Evolutionary conservation across 495 filamentous ascomycete genomes (phyloP).

Genomic region (Lineolata rhizophorae): DNA sequence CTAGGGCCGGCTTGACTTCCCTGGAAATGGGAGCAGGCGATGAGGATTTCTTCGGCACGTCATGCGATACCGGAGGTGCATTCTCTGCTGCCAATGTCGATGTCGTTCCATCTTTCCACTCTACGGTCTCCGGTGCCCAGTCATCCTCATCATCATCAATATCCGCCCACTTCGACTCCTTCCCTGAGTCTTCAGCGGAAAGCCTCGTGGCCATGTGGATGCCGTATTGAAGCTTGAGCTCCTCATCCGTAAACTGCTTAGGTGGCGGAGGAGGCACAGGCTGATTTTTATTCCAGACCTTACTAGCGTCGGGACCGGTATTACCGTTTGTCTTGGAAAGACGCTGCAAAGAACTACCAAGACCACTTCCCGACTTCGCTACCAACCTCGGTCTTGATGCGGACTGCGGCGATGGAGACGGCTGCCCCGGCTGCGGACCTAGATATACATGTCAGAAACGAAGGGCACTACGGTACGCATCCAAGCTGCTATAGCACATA

Average conservation of each 20-base stretch:
- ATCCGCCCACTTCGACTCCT: constrained; percentile 90
- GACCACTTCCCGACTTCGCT: constrained; percentile 38
- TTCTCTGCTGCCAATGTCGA: constrained; percentile 28
- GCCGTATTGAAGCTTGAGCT: constrained; percentile 82
- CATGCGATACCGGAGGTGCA: constrained; percentile 18
- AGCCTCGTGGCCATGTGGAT: constrained; percentile 91
- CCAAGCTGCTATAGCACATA: no score
- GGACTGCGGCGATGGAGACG: constrained; percentile 22
- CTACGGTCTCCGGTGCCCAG: constrained; percentile 89
- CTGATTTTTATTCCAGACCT: constrained; percentile 93
- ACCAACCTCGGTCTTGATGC: constrained; percentile 37
- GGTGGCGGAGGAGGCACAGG: constrained; percentile 56
- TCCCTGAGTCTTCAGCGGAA: constrained; percentile 57
- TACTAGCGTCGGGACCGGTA: constrained; percentile 42
- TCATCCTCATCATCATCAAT: constrained; percentile 98
- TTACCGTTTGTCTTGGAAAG: constrained; percentile 23
- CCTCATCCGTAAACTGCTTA: constrained; percentile 93
- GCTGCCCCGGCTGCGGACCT: constrained; percentile 27
- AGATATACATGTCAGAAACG: background rate
- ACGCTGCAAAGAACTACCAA: constrained; percentile 28
- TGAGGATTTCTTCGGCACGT: constrained; percentile 2
- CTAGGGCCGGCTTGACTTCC: background rate
- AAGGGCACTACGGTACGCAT: background rate
- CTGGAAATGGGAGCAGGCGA: constrained; percentile 1
- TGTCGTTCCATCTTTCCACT: constrained; percentile 96